Evolutionary conservation across 2,329 filamentous ascomycete species (phyloP).

Genomic region (Colletotrichum viniferum): DNA sequence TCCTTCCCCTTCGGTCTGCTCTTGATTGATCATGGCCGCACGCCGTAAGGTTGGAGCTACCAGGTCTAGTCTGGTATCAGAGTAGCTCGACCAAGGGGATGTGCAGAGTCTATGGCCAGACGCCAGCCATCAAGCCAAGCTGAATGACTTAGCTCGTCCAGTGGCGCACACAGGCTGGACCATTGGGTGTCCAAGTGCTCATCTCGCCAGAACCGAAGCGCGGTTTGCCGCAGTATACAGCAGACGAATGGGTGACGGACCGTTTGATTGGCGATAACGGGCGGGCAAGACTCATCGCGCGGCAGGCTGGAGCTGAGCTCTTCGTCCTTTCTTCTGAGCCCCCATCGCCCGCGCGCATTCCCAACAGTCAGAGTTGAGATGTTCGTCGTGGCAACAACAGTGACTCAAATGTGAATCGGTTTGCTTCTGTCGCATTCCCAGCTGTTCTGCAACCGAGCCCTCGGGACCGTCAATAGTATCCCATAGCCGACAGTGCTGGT

Average conservation of each 20-base stretch:
- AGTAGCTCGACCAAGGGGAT: not conserved
- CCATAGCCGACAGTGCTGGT: not conserved
- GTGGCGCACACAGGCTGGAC: not conserved
- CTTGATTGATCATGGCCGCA: not conserved
- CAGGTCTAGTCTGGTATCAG: not conserved
- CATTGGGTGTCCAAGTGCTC: not conserved
- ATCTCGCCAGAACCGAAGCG: not conserved
- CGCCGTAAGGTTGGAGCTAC: not conserved
- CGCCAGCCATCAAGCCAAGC: slow-evolving; percentile 17
- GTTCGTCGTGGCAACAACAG: slow-evolving; percentile 3
- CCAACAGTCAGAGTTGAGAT: not conserved
- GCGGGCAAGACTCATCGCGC: not conserved
- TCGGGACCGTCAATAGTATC: slow-evolving; percentile 13
- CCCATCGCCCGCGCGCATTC: not conserved
- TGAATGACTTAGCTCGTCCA: not conserved
- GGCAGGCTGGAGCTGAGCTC: not conserved
- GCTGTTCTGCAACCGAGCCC: not conserved
- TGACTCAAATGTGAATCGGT: not conserved
- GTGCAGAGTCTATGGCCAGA: not conserved
- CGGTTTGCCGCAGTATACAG: not conserved
- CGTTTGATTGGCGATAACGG: not conserved
- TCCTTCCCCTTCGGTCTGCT: not conserved
- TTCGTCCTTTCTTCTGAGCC: not conserved
- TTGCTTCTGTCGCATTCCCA: not conserved
- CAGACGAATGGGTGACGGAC: not conserved